Base-by-base conservation (phyloP, 2,329 filamentous ascomycete genomes). In the Penicillium paneum region DNA sequence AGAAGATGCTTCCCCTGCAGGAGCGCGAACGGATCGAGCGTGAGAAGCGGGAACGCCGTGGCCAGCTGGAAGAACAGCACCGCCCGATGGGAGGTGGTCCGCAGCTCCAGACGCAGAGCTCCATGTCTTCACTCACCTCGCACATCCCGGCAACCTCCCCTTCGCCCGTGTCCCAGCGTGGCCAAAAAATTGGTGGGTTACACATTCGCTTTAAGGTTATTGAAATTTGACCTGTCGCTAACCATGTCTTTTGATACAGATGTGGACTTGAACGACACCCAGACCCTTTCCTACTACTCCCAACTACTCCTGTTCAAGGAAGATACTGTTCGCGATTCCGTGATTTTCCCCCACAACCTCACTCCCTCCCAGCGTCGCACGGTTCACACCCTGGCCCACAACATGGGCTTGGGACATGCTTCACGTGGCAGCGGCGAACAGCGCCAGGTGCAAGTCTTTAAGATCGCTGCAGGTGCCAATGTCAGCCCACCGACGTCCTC, bases 1-100 rank as follows among this genome's bases (percentile, higher is more conserved):
- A 99, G 81, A 97, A 97, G 78, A 97, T 99, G 94, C 83, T 99
- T 5, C 94, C 94, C 0, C 84, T 95, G 61, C 90, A 92, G 31
- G 94, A 97, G 74, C 85, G 94, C 49, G 94, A 99, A 75, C 85
- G 94, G 38, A 97, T 99, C 64, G 94, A 99, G 74, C 84, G 94
- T 6, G 94, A 97, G 76, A 99, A 97, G 84, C 84, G 94, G 54
- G 93, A 97, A 77, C 89, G 94, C 64, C 87, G 94, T 49, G 94
- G 94, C 45, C 94, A 99, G 74, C 82, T 99, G 12, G 92, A 99
- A 74, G 94, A 99, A 75, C 94, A 99, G 74, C 94, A 99, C 74
- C 86, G 92, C 69, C 91, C 78, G 66, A 87, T 88, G 67, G 76
- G 76, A 34, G 68, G 76, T 32, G 69, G 75, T 42, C 76, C 78